Conservation (phyloP, 163 green algal species). For the Scenedesmus sp. region DNA sequence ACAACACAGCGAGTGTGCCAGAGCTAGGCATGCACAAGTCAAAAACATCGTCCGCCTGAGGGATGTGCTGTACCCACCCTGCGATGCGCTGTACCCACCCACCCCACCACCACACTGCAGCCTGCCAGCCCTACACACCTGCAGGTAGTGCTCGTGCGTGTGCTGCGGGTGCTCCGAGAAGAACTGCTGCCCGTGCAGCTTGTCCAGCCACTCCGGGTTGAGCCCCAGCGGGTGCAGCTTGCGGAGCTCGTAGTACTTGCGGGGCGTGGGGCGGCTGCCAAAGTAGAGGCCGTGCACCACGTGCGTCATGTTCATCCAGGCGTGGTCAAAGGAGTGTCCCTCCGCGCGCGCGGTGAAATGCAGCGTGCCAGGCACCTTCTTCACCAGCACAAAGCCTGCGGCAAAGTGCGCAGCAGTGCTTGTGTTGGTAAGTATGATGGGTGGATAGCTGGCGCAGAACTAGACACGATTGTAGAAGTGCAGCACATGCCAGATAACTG, state of each 20-base stretch:
- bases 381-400: slow-evolving; percentile 93
- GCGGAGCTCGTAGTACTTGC: slow-evolving; percentile 68
- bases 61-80: neutral
- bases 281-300: slow-evolving; percentile 78
- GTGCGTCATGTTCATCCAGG: slow-evolving; percentile 93
- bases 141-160: slow-evolving; percentile 94
- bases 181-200: slow-evolving; percentile 84
- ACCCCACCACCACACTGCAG: neutral
- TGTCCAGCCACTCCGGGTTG: slow-evolving; percentile 89
- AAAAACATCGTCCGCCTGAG: neutral
- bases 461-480: neutral
- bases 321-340: slow-evolving; percentile 91
- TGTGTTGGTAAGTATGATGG: neutral
- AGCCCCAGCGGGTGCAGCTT: slow-evolving; percentile 81
- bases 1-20: no score
- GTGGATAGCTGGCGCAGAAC: no score
- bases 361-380: slow-evolving; percentile 96
- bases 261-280: slow-evolving; percentile 74
- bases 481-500: neutral
- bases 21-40: neutral
- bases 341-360: slow-evolving; percentile 87
- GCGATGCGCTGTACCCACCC: neutral
- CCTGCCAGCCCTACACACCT: slow-evolving; percentile 61
- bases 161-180: slow-evolving; percentile 70
- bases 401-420: neutral